Conservation (phyloP, 2,329 filamentous ascomycete genomes). For the Talaromyces sp. region DNA sequence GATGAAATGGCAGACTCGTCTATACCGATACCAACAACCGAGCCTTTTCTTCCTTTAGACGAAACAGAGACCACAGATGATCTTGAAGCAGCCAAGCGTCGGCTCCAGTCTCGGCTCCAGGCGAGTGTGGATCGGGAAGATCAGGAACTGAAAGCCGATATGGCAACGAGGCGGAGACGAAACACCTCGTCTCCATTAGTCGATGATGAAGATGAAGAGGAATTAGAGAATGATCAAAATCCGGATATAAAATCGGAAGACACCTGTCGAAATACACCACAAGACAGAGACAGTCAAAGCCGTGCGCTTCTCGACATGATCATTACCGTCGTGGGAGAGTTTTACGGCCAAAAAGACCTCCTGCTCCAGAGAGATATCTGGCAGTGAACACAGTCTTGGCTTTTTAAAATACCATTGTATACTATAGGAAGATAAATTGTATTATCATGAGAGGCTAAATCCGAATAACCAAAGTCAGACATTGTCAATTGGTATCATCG, state of each 20-base stretch:
- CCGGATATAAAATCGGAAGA: background rate
- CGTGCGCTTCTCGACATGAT: constrained; percentile 87
- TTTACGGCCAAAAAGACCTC: constrained; percentile 83
- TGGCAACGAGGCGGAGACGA: constrained; percentile 22
- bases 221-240: background rate
- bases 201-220: background rate
- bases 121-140: background rate
- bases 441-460: background rate
- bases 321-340: constrained; percentile 76
- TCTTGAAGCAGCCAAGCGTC: constrained; percentile 47
- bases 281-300: constrained; percentile 21
- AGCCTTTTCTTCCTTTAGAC: background rate
- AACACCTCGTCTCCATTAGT: constrained; percentile 12
- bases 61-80: background rate
- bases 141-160: constrained; percentile 18
- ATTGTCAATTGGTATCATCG: too few relatives aligned
- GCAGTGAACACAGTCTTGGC: constrained; percentile 19
- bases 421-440: background rate
- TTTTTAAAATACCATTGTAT: background rate
- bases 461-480: background rate
- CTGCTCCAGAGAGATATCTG: constrained; percentile 64
- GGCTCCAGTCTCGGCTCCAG: constrained; percentile 37
- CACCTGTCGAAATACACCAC: constrained; percentile 25
- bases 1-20: background rate
- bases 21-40: background rate